phyloP scores from a whole-genome alignment of 192 early-diverging fungal genomes.

The Coemansia erecta region DNA sequence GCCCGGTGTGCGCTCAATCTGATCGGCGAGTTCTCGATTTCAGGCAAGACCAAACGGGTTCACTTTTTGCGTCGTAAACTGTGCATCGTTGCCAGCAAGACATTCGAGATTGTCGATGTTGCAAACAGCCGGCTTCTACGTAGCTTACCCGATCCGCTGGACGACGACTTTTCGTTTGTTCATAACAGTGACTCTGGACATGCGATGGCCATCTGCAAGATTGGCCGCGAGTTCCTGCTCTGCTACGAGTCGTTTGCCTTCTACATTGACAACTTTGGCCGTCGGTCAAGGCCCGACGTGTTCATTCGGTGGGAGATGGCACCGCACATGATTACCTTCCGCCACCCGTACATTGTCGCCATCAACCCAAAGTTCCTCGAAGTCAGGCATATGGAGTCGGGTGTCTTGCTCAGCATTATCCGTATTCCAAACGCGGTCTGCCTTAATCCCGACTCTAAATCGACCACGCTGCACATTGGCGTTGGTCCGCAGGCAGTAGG shows the following conservation, averaged over 20 bases:
- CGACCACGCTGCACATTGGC: constrained; percentile 34
- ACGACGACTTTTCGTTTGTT: constrained; percentile 52
- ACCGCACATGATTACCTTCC: constrained; percentile 72
- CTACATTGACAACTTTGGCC: constrained; percentile 85
- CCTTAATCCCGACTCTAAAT: constrained; percentile 45
- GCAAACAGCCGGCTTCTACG: constrained; percentile 32
- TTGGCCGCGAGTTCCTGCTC: constrained; percentile 72
- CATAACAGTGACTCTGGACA: constrained; percentile 23
- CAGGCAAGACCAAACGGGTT: constrained; percentile 62
- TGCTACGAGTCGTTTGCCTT: constrained; percentile 94
- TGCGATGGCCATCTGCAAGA: constrained; percentile 41
- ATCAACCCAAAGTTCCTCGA: constrained; percentile 89
- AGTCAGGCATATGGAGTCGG: constrained; percentile 76
- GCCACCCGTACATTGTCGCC: constrained; percentile 82
- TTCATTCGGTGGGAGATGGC: constrained; percentile 84
- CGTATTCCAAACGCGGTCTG: constrained; percentile 31
- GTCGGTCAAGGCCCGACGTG: constrained; percentile 66
- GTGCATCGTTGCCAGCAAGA: constrained; percentile 82
- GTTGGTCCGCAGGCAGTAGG: constrained; percentile 30
- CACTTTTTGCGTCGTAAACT: constrained; percentile 83
- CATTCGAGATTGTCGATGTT: constrained; percentile 93
- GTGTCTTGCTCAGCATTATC: constrained; percentile 55
- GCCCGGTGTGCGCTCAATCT: constrained; percentile 26
- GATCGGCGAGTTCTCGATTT: constrained; percentile 50
- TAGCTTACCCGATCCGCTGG: constrained; percentile 39